Conservation (phyloP, 345 rosid species). For the Salix brachista region DNA sequence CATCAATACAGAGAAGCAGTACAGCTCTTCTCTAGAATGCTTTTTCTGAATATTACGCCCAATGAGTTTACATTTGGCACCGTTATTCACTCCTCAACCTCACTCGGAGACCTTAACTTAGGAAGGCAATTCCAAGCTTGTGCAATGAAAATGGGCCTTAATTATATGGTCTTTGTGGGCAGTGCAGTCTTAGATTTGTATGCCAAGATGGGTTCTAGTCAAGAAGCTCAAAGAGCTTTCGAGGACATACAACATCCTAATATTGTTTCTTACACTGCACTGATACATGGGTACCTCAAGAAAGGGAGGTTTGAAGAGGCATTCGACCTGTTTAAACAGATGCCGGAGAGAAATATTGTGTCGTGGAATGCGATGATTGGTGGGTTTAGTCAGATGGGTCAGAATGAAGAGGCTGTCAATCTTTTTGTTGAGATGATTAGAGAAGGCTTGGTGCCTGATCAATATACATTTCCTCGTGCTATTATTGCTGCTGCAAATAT, state of each 20-base stretch:
- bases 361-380: constrained; percentile 80
- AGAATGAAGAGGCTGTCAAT: constrained; percentile 71
- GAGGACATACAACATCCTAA: constrained; percentile 57
- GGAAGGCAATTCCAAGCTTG: constrained; percentile 61
- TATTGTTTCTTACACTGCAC: constrained; percentile 63
- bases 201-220: constrained; percentile 47
- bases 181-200: constrained; percentile 58
- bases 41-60: constrained; percentile 48
- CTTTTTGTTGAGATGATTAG: constrained; percentile 62
- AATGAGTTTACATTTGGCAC: constrained; percentile 74
- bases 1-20: constrained; percentile 43
- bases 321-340: constrained; percentile 36
- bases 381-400: constrained; percentile 71
- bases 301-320: constrained; percentile 46
- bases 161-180: constrained; percentile 66
- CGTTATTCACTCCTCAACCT: constrained; percentile 48
- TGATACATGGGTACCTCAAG: constrained; percentile 59
- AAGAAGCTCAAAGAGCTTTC: constrained; percentile 52
- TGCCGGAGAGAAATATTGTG: constrained; percentile 68
- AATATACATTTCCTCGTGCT: constrained; percentile 54
- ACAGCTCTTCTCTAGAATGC: constrained; percentile 46
- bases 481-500: constrained; percentile 61
- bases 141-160: constrained; percentile 57
- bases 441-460: constrained; percentile 51
- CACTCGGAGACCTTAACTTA: constrained; percentile 34